Evolutionary conservation across 768 basidiomycete genomes (phyloP).

Genomic region (Russula lepida): DNA sequence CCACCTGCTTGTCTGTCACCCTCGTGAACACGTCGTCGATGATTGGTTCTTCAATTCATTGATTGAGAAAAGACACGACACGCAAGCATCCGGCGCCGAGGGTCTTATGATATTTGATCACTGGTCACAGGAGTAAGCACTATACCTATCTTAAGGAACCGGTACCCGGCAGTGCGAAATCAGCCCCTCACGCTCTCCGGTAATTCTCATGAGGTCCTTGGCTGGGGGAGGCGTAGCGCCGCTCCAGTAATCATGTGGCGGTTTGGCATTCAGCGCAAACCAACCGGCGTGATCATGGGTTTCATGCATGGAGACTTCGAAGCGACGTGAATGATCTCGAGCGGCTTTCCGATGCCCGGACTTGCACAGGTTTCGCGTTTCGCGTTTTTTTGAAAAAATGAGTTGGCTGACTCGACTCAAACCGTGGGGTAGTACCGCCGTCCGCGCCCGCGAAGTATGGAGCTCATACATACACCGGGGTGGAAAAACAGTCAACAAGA

Average conservation of each 20-base stretch:
- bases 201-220: neutral
- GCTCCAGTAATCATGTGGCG: conserved; percentile 6
- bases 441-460: too few relatives aligned
- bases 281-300: neutral
- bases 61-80: neutral
- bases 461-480: too few relatives aligned
- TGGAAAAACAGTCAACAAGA: too few relatives aligned
- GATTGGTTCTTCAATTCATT: neutral
- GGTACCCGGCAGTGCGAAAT: neutral
- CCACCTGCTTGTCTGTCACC: neutral
- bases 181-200: neutral
- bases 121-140: neutral
- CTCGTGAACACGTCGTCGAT: neutral
- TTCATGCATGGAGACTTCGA: neutral
- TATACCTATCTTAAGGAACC: conserved; percentile 7
- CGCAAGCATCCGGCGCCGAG: neutral
- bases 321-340: too few relatives aligned
- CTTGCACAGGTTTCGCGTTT: too few relatives aligned
- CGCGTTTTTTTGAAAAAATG: too few relatives aligned
- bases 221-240: conserved; percentile 4
- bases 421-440: too few relatives aligned
- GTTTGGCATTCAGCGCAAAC: neutral
- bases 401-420: too few relatives aligned
- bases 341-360: too few relatives aligned
- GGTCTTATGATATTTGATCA: conserved; percentile 12